These are phyloP conservation scores for Colletotrichum sp. DNA, from an alignment of 2,329 filamentous ascomycete species.

Conservation along the genomic window DNA sequence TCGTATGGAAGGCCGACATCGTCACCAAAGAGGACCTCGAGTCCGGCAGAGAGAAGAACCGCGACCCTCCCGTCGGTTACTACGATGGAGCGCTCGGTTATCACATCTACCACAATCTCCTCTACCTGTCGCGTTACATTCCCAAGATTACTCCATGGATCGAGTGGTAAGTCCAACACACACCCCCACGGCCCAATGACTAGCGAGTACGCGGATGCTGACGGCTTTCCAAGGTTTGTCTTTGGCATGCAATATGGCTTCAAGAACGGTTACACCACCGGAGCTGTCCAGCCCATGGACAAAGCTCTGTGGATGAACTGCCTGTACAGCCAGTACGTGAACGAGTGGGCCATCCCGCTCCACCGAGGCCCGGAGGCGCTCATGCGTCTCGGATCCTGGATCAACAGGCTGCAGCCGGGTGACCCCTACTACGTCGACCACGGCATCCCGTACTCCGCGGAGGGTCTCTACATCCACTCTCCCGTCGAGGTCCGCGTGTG, in stretches of 20 bases:
- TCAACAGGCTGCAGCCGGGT: constrained; percentile 67
- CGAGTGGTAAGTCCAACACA: constrained; percentile 66
- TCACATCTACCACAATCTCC: constrained; percentile 89
- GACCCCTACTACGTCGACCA: constrained; percentile 70
- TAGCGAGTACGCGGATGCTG: neutral
- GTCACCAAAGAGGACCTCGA: constrained; percentile 66
- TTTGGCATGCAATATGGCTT: constrained; percentile 99
- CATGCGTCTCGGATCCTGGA: constrained; percentile 82
- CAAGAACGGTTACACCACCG: constrained; percentile 67
- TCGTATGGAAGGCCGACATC: constrained; percentile 87
- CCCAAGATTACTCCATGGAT: constrained; percentile 85
- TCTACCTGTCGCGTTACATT: constrained; percentile 79
- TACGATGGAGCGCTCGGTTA: constrained; percentile 86
- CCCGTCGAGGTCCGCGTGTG: constrained; percentile 90
- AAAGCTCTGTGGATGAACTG: constrained; percentile 94
- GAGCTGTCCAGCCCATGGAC: constrained; percentile 81
- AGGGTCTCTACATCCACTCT: constrained; percentile 86
- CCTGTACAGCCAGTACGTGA: constrained; percentile 95
- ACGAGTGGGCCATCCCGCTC: constrained; percentile 95
- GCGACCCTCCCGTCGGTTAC: constrained; percentile 70
- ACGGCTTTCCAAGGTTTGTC: constrained; percentile 70
- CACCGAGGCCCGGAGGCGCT: constrained; percentile 87
- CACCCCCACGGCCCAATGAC: neutral
- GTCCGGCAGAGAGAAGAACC: constrained; percentile 66
- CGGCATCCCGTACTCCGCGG: constrained; percentile 78